Conservation (phyloP, 495 filamentous ascomycete genomes). For the Aspergillus panamensis region DNA sequence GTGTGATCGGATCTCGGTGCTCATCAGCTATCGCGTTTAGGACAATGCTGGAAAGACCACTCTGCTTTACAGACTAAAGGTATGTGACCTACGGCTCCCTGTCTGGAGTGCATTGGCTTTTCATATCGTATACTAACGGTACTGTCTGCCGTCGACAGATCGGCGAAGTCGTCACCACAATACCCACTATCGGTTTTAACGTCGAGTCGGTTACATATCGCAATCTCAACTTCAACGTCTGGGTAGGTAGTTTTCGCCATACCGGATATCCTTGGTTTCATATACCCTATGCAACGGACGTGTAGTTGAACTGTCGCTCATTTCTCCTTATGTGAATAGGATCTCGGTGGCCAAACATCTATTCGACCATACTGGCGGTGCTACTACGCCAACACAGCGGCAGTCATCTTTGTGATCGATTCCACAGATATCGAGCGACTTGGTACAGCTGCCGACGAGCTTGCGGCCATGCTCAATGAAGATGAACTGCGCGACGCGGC, state of each 20-base stretch:
- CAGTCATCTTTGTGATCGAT: constrained; percentile 97
- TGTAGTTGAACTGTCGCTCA: constrained; percentile 7
- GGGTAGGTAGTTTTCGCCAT: constrained; percentile 54
- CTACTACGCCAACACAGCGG: constrained; percentile 99
- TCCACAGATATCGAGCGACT: constrained; percentile 94
- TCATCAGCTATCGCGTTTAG: constrained; percentile 44
- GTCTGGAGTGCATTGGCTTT: background rate
- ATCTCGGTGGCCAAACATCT: constrained; percentile 93
- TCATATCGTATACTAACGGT: constrained; percentile 20
- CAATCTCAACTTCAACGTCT: constrained; percentile 97
- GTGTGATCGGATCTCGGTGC: constrained; percentile 11
- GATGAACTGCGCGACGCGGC: constrained; percentile 92
- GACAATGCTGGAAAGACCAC: constrained; percentile 99
- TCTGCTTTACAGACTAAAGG: constrained; percentile 92
- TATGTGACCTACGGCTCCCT: constrained; percentile 34
- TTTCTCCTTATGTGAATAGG: constrained; percentile 45
- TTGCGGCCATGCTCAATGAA: constrained; percentile 93
- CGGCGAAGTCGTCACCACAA: constrained; percentile 96
- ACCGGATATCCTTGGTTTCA: background rate
- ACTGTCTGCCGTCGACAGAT: constrained; percentile 56
- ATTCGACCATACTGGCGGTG: constrained; percentile 99
- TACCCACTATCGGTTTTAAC: constrained; percentile 99
- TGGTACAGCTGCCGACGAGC: constrained; percentile 85
- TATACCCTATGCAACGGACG: background rate
- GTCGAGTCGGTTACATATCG: constrained; percentile 97